Conservation (phyloP, 768 basidiomycete genomes). For the Amylocystis lapponica region DNA sequence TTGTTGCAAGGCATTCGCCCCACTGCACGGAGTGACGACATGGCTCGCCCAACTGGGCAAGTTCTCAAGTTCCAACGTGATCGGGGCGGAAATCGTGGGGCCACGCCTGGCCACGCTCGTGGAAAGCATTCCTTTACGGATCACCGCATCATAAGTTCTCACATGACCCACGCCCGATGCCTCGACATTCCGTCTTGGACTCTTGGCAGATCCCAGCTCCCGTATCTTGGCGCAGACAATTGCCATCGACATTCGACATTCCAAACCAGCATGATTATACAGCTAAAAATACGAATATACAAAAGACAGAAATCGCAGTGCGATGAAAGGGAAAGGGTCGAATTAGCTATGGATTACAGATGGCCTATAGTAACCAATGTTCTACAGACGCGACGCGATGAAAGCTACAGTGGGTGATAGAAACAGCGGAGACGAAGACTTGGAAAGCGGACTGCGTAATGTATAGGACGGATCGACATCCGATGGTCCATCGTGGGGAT, state of each 20-base stretch:
- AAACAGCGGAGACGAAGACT: constrained; percentile 13
- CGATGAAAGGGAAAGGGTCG: constrained; percentile 11
- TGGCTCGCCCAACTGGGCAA: constrained; percentile 11
- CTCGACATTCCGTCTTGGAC: no score
- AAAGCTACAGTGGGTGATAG: constrained; percentile 15
- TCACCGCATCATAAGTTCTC: no score
- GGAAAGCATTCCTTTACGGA: no score
- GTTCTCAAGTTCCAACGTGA: constrained; percentile 11
- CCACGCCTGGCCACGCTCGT: no score
- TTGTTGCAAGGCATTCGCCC: neutral
- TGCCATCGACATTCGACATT: no score
- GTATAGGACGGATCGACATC: constrained; percentile 7
- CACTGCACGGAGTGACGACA: constrained; percentile 13
- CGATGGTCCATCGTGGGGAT: constrained; percentile 11
- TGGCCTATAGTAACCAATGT: constrained; percentile 22
- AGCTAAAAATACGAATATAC: constrained; percentile 18
- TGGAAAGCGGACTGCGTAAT: constrained; percentile 5
- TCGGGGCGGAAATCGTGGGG: no score
- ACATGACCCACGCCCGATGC: no score
- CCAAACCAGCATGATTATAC: constrained; percentile 23
- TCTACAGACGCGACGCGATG: constrained; percentile 20
- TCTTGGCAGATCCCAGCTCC: no score
- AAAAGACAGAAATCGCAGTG: constrained; percentile 10
- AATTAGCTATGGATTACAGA: constrained; percentile 20
- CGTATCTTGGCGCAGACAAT: no score